Base-by-base conservation (phyloP, 345 rosid species). In the Triadica sebifera region DNA sequence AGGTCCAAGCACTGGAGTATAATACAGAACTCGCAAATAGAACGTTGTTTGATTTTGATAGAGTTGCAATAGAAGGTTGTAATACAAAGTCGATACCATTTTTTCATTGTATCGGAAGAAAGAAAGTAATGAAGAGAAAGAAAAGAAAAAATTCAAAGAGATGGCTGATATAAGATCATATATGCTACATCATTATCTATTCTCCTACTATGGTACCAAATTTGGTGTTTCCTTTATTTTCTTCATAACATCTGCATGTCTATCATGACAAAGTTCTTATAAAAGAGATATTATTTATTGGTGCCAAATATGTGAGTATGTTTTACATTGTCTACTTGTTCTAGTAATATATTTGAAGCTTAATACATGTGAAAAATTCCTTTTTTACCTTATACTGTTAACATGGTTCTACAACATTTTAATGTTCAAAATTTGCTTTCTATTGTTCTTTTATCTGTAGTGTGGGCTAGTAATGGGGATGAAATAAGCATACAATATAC, bases 401-500 rank as follows among this genome's bases (percentile, higher is more conserved):
- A n/a, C n/a, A 34, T 45, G 34, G 77, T 73, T 74, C 52, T 67
- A 34, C 76, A 41, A 56, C 8, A 62, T 56, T 22, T 66, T 13
- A 20, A 69, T 29, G 17, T 45, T 39, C 72, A 46, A 74, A 63
- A 13, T 64, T 69, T 58, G 24, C 70, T 80, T 53, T 80, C 66
- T 62, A 79, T 65, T 77, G 57, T 51, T 69, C 78, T 53, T 34
- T 22, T 57, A 49, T 77, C 65, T 75, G 81, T 85, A 93, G 99
- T 95, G 82, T 95, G 99, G 98, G 99, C 98, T 83, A 88, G 90
- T 85, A 97, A 95, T 77, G 99, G 98, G 71, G 99, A 95, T 81
- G 99, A 95, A 22, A 72, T 93, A 79, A 93, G 99, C 89, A 88
- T 91, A 81, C 99, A 95, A 73, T 95, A 93, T 80, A 93, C 99